Base-by-base conservation (phyloP, 148 eudicot species). In the Vaccinium macrocarpon region DNA sequence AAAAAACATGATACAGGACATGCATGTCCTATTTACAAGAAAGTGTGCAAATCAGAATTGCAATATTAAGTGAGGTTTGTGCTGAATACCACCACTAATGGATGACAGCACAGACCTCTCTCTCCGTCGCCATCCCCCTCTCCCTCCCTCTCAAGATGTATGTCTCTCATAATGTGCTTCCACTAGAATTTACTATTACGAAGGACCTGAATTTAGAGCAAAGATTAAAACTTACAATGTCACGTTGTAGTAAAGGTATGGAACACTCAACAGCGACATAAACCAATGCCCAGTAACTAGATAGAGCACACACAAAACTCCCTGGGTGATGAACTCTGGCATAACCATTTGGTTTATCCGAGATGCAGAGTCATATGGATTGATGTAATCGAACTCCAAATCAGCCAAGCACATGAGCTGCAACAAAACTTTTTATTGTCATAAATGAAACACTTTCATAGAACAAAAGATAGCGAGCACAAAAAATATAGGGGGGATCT, bases 401-500 rank as follows among this genome's bases (percentile, higher is more conserved):
- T 96, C 99, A 15, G 98, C 93, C 92, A 96, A 92, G 90, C 97
- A 93, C 97, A 96, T 89, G 2, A 96, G 92, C 99, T 96, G 98
- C 93, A 92, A 66, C 23, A 84, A 71, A 84, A 10, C 35, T 16
- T 81, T 75, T 16, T 23, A 21, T 13, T 72, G 80, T 89, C 61
- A 89, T 84, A 75, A 16, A 52, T 14, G 81, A 49, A 27, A 84
- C 64, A 32, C 50, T 76, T 42, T 13, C 56, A 46, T 48, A 38
- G 23, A 23, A 32, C 70, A 57, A 79, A 53, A 1, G 13, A 13
- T 1, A 29, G n/a, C 5, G 14, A 79, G 15, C 62, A 55, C 35
- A 18, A 53, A 29, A 25, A 32, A 3, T 11, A 1, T 9, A 29
- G 21, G 64, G 18, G 1, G 23, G 2, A 46, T 18, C 11, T 42